Evolutionary conservation across 306 rosid genomes (phyloP), one percentile per base, ranked within the genome.

Genomic region (Lathyrus aphaca): DNA sequence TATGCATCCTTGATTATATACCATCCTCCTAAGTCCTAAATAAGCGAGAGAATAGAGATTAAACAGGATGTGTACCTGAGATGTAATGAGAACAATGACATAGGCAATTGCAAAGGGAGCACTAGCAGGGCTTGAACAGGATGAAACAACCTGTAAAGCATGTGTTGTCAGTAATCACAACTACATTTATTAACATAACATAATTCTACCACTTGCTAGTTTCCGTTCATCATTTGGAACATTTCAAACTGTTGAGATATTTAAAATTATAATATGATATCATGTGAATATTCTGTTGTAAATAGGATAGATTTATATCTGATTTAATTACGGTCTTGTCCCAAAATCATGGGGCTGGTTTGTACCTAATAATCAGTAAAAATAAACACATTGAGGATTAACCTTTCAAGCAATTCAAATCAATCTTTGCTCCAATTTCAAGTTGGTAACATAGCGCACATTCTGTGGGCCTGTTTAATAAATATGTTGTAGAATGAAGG

Each of bases 81-180:
- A 84, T 64, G 90, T 76, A 82, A 90, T 83, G n/a, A 74, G 87
- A 80, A 93, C 94, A 79, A 93, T 78, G 83, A 88, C 92, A 43
- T 82, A 69, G 72, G 84, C 86, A 72, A 81, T 79, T 39, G 92
- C 97, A 84, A 90, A 93, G 71, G 87, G 65, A 58, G 85, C 84
- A 81, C 61, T 79, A 27, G 82, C 85, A 15, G 84, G 83, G 76
- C 55, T 81, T 74, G 46, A 71, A 66, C 82, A 82, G 55, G 74
- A 54, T 61, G 94, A 74, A 73, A 86, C 86, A 35, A 88, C 82
- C 97, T 93, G 96, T 69, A 44, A 70, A 35, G 44, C 19, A 72
- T 70, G 64, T 70, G 66, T 58, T 64, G 67, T 58, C 60, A 38
- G 66, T 60, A 63, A 65, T 45, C 71, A 44, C 49, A 56, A 63